Percentiles rank a stretch among this genome's conserved stretches.
These are phyloP conservation scores for Schwanniomyces yamadae DNA, from an alignment of 805 yeast genomes.

Conservation along the genomic window DNA sequence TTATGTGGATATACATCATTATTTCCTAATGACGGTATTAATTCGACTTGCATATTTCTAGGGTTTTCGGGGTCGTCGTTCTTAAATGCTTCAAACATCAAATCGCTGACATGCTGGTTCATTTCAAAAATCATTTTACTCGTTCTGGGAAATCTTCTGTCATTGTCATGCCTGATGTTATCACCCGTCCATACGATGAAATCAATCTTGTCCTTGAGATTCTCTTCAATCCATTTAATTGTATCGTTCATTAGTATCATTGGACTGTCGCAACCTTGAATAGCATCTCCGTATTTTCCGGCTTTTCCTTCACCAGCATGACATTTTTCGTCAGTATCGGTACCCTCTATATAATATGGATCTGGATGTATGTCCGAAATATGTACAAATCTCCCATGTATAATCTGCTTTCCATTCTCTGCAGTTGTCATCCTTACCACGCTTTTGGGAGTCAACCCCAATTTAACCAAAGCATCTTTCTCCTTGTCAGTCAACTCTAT, in stretches of 20 bases:
- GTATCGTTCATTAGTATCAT: constrained; percentile 59
- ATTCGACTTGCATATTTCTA: constrained; percentile 41
- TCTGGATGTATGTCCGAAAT: constrained; percentile 89
- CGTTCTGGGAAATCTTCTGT: constrained; percentile 69
- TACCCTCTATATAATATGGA: constrained; percentile 55
- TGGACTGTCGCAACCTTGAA: constrained; percentile 78
- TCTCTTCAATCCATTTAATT: constrained; percentile 61
- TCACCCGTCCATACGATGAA: constrained; percentile 92
- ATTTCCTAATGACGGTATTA: constrained; percentile 78
- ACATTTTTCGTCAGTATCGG: constrained; percentile 48
- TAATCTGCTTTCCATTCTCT: constrained; percentile 23
- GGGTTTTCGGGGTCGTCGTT: constrained; percentile 47
- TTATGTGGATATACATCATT: constrained; percentile 91
- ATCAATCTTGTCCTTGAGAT: constrained; percentile 73
- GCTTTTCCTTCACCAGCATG: constrained; percentile 59
- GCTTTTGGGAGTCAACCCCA: constrained; percentile 36
- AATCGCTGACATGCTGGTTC: constrained; percentile 56
- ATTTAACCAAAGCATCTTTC: constrained; percentile 8
- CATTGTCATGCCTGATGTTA: constrained; percentile 82
- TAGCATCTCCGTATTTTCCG: constrained; percentile 71
- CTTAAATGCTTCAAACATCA: constrained; percentile 53
- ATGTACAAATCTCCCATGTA: constrained; percentile 82
- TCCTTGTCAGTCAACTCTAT: too few species aligned
- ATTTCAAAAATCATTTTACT: constrained; percentile 68
- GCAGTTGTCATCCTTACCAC: constrained; percentile 24